phyloP scores from a whole-genome alignment of 768 basidiomycete genomes.

The Leccinellum albellum region DNA sequence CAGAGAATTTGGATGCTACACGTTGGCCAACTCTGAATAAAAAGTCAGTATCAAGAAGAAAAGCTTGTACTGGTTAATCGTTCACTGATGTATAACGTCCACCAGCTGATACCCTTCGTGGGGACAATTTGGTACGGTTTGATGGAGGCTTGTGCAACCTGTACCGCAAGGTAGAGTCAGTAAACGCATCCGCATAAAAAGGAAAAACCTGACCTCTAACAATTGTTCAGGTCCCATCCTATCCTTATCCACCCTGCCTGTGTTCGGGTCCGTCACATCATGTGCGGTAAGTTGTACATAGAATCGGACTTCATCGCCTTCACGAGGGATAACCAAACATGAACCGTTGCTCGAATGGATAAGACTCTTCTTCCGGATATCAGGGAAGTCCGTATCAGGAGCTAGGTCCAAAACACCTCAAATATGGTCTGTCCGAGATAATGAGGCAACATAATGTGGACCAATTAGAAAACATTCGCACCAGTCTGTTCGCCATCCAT shows the following conservation, averaged over 20 bases:
- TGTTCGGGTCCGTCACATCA: conserved; percentile 34
- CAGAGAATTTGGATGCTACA: conserved; percentile 48
- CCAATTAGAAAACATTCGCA: conserved; percentile 5
- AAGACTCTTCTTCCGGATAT: conserved; percentile 44
- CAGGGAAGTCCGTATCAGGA: conserved; percentile 52
- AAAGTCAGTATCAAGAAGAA: not conserved
- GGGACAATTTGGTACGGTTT: conserved; percentile 37
- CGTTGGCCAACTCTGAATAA: conserved; percentile 47
- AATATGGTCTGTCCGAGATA: conserved; percentile 30
- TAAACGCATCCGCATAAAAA: not conserved
- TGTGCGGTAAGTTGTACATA: conserved; percentile 49
- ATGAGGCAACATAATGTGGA: not conserved
- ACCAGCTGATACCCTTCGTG: conserved; percentile 40
- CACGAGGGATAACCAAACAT: conserved; percentile 50
- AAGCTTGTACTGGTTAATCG: not conserved
- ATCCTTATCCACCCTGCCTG: conserved; percentile 40
- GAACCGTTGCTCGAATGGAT: conserved; percentile 51
- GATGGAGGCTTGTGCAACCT: conserved; percentile 41
- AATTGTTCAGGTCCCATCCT: conserved; percentile 38
- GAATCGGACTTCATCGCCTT: conserved; percentile 43
- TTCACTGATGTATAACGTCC: conserved; percentile 49
- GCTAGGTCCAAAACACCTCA: conserved; percentile 47
- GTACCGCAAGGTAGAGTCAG: not conserved
- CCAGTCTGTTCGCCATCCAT: conserved; percentile 76
- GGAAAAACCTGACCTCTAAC: conserved; percentile 30